A percentile compares a stretch with the other conserved stretches of the same genome.
Conservation (phyloP, 2,329 filamentous ascomycete genomes). For the Cladosporium sp. region DNA sequence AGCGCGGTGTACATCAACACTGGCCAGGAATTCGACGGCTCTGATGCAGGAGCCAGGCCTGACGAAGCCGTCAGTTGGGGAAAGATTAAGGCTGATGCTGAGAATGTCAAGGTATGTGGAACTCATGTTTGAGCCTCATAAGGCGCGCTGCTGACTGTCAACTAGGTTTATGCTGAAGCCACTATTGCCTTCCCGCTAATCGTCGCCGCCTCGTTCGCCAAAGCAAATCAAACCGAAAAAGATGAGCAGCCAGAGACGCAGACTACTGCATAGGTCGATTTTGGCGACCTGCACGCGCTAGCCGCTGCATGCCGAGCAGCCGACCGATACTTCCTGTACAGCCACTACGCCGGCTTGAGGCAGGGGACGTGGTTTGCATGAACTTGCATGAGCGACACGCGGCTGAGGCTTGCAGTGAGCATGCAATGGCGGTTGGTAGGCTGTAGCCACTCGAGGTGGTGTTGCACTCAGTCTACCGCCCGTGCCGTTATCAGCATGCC, state of each 20-base stretch:
- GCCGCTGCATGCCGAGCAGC: constrained; percentile 1
- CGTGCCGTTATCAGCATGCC: neutral
- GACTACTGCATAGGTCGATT: constrained; percentile 4
- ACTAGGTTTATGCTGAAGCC: constrained; percentile 64
- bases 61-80: constrained; percentile 99
- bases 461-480: neutral
- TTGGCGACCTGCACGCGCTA: neutral
- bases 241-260: constrained; percentile 1
- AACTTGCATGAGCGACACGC: constrained; percentile 18
- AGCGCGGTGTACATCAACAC: constrained; percentile 98
- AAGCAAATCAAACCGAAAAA: constrained; percentile 24
- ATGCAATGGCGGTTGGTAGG: neutral
- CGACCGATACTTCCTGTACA: constrained; percentile 3
- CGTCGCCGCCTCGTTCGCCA: constrained; percentile 67
- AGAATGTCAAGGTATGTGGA: constrained; percentile 77
- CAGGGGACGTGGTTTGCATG: constrained; percentile 12
- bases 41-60: constrained; percentile 89
- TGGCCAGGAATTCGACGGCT: constrained; percentile 94
- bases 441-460: neutral
- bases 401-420: constrained; percentile 16
- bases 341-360: constrained; percentile 8
- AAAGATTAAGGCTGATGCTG: constrained; percentile 88
- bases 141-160: constrained; percentile 3
- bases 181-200: constrained; percentile 69
- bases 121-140: neutral